Evolutionary conservation across 2,329 filamentous ascomycete genomes (phyloP).

Genomic region (Nigrograna mackinnonii): DNA sequence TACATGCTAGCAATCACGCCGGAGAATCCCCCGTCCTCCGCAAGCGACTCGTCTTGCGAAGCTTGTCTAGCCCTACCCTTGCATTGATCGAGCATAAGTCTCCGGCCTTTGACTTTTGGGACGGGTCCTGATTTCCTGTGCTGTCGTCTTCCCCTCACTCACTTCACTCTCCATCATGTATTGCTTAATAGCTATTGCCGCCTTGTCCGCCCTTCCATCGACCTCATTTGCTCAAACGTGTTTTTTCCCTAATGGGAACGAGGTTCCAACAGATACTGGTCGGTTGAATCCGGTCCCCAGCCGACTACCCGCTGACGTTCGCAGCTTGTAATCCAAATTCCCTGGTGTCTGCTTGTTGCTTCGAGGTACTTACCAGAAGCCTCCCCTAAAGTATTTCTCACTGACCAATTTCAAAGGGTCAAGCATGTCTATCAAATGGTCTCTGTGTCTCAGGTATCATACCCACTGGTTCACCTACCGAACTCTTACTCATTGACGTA

Average conservation of each 20-base stretch:
- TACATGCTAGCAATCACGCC: no score
- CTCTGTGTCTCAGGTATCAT: constrained; percentile 23
- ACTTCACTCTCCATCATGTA: constrained; percentile 9
- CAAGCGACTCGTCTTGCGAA: no score
- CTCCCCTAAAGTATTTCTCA: not conserved
- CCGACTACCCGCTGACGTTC: not conserved
- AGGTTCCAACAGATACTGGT: constrained; percentile 11
- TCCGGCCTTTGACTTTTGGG: no score
- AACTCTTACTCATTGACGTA: constrained; percentile 1
- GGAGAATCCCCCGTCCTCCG: no score
- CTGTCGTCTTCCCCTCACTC: constrained; percentile 1
- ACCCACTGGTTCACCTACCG: not conserved
- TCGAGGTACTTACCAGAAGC: constrained; percentile 14
- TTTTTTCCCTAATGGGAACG: constrained; percentile 13
- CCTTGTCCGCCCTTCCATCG: constrained; percentile 7
- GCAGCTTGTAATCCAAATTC: constrained; percentile 17
- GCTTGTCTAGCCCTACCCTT: no score
- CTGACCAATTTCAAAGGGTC: constrained; percentile 10
- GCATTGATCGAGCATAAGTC: no score
- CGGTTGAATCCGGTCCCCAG: constrained; percentile 1
- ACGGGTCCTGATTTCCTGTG: no score
- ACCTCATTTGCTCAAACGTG: constrained; percentile 6
- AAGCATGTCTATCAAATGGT: constrained; percentile 35
- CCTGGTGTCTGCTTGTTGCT: constrained; percentile 27
- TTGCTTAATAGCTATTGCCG: constrained; percentile 6